phyloP scores from a whole-genome alignment of 768 basidiomycete genomes.

The Cyclocybe aegerita region DNA sequence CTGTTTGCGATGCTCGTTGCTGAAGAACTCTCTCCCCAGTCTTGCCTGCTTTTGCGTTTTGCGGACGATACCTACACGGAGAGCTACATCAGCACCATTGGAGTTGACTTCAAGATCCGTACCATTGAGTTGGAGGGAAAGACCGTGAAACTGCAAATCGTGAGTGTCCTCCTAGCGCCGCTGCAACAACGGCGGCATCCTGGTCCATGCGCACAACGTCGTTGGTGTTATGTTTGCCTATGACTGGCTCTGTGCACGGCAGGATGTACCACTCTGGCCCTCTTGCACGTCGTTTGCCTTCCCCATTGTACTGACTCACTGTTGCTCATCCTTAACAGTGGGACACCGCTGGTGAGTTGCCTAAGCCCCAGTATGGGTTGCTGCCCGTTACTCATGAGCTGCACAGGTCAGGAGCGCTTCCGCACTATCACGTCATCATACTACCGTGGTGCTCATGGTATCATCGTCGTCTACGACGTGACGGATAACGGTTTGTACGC shows the following conservation, averaged over 20 bases:
- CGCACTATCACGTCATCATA: constrained; percentile 99
- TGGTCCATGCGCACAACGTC: constrained; percentile 6
- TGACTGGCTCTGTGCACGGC: neutral
- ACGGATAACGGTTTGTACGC: constrained; percentile 77
- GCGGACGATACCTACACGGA: constrained; percentile 98
- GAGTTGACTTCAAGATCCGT: constrained; percentile 98
- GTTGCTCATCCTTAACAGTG: constrained; percentile 54
- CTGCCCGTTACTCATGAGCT: neutral
- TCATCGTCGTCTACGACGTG: constrained; percentile 98
- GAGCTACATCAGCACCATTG: constrained; percentile 96
- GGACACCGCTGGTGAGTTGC: constrained; percentile 86
- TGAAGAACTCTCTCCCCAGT: constrained; percentile 46
- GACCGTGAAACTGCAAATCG: constrained; percentile 98
- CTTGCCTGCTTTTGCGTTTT: constrained; percentile 88
- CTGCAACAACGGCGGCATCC: constrained; percentile 1
- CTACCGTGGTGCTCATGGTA: constrained; percentile 98
- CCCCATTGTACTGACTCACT: constrained; percentile 24
- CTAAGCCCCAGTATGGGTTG: neutral
- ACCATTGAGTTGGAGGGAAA: constrained; percentile 99
- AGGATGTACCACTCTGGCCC: neutral
- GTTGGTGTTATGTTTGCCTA: neutral
- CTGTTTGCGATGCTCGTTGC: constrained; percentile 18
- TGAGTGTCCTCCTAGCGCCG: constrained; percentile 43
- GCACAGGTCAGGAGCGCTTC: constrained; percentile 92
- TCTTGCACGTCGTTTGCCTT: neutral